These are phyloP conservation scores for Nothophytophthora sp. DNA, from an alignment of 352 stramenopile genomes.

Conservation along the genomic window DNA sequence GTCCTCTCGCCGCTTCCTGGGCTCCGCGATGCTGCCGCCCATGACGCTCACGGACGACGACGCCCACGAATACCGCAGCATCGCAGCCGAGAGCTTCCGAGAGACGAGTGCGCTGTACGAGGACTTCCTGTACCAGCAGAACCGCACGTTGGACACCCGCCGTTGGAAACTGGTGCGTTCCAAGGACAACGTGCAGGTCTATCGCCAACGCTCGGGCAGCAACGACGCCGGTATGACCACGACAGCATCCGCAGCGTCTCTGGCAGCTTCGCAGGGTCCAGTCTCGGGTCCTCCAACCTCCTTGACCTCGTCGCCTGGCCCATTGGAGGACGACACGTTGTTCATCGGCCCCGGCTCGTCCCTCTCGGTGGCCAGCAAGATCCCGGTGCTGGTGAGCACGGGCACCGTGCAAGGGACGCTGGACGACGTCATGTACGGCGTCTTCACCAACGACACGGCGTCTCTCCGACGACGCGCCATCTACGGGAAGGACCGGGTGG, in stretches of 20 bases:
- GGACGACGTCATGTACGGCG: constrained; percentile 57
- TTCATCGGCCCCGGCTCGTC: constrained; percentile 47
- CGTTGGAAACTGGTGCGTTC: constrained; percentile 40
- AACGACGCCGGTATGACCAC: not conserved
- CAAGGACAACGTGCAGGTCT: constrained; percentile 34
- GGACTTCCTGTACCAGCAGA: constrained; percentile 31
- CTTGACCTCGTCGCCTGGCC: constrained; percentile 12
- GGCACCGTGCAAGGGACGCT: constrained; percentile 41
- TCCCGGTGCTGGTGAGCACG: constrained; percentile 32
- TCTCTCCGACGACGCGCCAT: constrained; percentile 30
- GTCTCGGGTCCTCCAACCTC: not conserved
- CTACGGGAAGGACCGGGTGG: constrained; percentile 35
- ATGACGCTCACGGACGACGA: constrained; percentile 32
- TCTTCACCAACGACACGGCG: constrained; percentile 36
- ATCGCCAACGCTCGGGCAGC: constrained; percentile 29
- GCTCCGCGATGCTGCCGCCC: constrained; percentile 18
- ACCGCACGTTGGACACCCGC: constrained; percentile 19
- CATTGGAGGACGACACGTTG: constrained; percentile 14
- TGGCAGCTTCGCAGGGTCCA: too few species aligned
- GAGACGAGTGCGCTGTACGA: constrained; percentile 46
- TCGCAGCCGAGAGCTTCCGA: constrained; percentile 34
- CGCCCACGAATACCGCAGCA: constrained; percentile 27
- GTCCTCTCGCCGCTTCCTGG: constrained; percentile 9
- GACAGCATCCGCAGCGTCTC: not conserved
- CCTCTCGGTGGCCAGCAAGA: constrained; percentile 40